Percentiles rank a stretch among this genome's conserved stretches.
These are phyloP conservation scores for Lactarius evosmus DNA, from an alignment of 768 basidiomycete species.

Conservation along the genomic window DNA sequence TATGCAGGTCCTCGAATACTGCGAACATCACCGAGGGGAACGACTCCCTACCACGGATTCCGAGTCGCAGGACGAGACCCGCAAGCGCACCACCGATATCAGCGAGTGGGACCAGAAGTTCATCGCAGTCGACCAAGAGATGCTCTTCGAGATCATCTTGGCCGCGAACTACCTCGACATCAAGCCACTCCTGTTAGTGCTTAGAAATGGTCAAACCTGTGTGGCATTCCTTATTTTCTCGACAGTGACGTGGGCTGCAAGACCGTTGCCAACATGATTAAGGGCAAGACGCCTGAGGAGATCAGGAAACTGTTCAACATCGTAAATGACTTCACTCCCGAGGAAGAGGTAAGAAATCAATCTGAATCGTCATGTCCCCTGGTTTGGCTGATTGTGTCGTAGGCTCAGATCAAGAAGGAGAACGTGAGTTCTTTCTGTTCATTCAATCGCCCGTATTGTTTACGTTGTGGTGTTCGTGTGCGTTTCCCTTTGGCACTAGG, in stretches of 20 bases:
- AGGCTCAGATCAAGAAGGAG: constrained; percentile 99
- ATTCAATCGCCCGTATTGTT: constrained; percentile 1
- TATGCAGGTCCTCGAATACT: constrained; percentile 91
- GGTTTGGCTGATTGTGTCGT: constrained; percentile 7
- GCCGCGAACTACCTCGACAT: constrained; percentile 99
- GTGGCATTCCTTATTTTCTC: constrained; percentile 16
- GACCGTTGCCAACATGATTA: constrained; percentile 99
- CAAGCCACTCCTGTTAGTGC: constrained; percentile 83
- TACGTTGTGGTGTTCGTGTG: constrained; percentile 1
- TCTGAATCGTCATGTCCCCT: background rate
- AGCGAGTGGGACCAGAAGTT: constrained; percentile 99
- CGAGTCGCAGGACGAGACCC: constrained; percentile 85
- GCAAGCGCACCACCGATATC: constrained; percentile 98
- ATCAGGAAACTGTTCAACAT: constrained; percentile 98
- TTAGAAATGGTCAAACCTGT: background rate
- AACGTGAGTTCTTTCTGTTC: constrained; percentile 58
- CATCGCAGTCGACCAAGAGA: constrained; percentile 98
- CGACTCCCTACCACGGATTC: constrained; percentile 86
- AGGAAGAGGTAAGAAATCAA: constrained; percentile 76
- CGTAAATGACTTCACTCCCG: constrained; percentile 96
- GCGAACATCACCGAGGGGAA: constrained; percentile 97
- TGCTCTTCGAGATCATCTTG: constrained; percentile 99
- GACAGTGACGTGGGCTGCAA: constrained; percentile 94
- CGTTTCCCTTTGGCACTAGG: constrained; percentile 43
- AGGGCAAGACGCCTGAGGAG: constrained; percentile 99